phyloP scores from a whole-genome alignment of 2,329 filamentous ascomycete species.

The Mycogone perniciosa region DNA sequence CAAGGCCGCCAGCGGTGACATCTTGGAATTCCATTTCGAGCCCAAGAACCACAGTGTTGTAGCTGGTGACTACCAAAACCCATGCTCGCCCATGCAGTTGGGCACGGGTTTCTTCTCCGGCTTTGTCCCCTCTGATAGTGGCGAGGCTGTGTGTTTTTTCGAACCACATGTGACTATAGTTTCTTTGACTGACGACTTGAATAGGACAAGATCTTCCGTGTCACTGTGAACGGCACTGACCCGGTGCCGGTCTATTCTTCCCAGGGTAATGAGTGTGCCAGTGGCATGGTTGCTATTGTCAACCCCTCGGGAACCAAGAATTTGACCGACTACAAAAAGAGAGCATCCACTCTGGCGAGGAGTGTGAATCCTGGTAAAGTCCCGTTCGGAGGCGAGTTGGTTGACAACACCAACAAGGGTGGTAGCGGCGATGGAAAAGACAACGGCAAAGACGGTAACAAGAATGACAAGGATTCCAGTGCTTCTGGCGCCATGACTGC shows the following conservation, averaged over 20 bases:
- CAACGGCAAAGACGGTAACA: background rate
- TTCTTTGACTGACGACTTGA: background rate
- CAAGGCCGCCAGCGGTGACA: slow-evolving; percentile 27
- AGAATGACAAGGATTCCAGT: slow-evolving; percentile 1
- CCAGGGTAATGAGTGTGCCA: slow-evolving; percentile 30
- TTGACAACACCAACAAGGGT: slow-evolving; percentile 9
- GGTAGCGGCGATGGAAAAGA: background rate
- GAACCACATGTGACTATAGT: background rate
- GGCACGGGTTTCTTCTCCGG: slow-evolving; percentile 34
- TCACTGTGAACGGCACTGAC: slow-evolving; percentile 27
- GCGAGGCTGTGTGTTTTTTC: slow-evolving; percentile 24
- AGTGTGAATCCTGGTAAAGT: slow-evolving; percentile 22
- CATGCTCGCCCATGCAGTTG: slow-evolving; percentile 28
- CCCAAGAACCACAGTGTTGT: slow-evolving; percentile 34
- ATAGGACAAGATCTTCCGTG: slow-evolving; percentile 30
- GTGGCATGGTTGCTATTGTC: slow-evolving; percentile 36
- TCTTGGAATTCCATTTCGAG: slow-evolving; percentile 33
- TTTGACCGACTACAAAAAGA: slow-evolving; percentile 26
- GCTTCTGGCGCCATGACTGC: slow-evolving; percentile 2
- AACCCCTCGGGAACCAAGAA: slow-evolving; percentile 27
- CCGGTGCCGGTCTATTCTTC: slow-evolving; percentile 35
- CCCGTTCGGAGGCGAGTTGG: slow-evolving; percentile 26
- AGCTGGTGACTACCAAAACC: slow-evolving; percentile 28
- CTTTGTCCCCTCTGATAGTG: slow-evolving; percentile 23
- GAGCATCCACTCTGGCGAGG: slow-evolving; percentile 21